Conservation (phyloP, 2,329 filamentous ascomycete genomes). For the Talaromyces albobiverticillius region DNA sequence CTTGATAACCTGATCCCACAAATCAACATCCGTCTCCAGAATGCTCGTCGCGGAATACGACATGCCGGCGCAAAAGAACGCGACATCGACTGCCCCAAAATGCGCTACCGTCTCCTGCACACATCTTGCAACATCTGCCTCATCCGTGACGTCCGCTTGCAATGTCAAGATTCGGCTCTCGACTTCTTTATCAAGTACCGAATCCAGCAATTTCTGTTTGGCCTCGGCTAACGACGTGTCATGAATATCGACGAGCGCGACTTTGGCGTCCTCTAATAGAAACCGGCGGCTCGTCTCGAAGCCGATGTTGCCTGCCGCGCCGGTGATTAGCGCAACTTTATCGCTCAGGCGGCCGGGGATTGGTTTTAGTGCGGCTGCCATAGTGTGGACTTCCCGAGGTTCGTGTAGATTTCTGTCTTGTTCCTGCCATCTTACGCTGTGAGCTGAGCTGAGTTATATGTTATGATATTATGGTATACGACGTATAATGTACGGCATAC, state of each 20-base stretch:
- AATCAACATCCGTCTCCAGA: slow-evolving; percentile 34
- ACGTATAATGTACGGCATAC: too few species aligned
- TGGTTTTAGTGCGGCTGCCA: background rate
- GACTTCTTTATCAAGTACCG: background rate
- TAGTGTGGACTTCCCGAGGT: too few species aligned
- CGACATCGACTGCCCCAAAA: slow-evolving; percentile 1
- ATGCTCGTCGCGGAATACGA: slow-evolving; percentile 26
- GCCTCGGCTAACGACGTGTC: slow-evolving; percentile 17
- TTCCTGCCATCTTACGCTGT: too few species aligned
- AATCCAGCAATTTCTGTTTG: slow-evolving; percentile 18
- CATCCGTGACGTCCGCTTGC: slow-evolving; percentile 33
- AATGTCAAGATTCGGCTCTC: slow-evolving; percentile 27
- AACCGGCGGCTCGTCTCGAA: slow-evolving; percentile 35
- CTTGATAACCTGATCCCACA: slow-evolving; percentile 35
- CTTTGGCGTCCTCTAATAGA: slow-evolving; percentile 35
- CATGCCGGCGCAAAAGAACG: slow-evolving; percentile 9
- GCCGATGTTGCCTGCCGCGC: slow-evolving; percentile 20
- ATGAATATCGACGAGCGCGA: slow-evolving; percentile 34
- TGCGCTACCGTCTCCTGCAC: background rate
- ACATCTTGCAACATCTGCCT: slow-evolving; percentile 23
- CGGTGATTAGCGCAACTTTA: slow-evolving; percentile 14
- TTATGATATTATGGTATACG: too few species aligned
- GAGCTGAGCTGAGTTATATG: too few species aligned
- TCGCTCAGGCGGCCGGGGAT: slow-evolving; percentile 14
- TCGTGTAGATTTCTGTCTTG: too few species aligned